phyloP scores from a whole-genome alignment of 2,329 filamentous ascomycete species.

The Colletotrichum cereale region DNA sequence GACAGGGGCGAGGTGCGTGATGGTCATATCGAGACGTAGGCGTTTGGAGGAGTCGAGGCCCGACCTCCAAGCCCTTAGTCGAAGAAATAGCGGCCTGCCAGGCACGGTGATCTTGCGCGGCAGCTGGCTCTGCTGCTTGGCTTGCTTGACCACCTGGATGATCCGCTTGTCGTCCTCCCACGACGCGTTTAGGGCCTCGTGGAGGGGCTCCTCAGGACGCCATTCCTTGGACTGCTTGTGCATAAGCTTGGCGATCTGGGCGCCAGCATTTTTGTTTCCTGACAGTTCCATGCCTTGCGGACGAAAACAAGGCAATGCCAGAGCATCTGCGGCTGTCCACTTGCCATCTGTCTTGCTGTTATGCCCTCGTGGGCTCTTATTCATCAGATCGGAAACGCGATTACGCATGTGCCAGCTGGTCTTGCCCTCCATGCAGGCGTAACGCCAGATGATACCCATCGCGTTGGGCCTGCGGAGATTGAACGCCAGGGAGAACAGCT shows the following conservation, averaged over 20 bases:
- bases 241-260: neutral
- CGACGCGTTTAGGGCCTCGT: slow-evolving; percentile 23
- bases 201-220: slow-evolving; percentile 15
- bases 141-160: slow-evolving; percentile 10
- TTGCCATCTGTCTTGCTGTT: neutral
- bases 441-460: slow-evolving; percentile 50
- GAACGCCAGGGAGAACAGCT: slow-evolving; percentile 55
- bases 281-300: neutral
- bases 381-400: slow-evolving; percentile 36
- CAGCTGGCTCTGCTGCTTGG: slow-evolving; percentile 14
- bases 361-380: neutral
- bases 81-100: neutral
- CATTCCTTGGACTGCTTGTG: slow-evolving; percentile 4
- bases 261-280: neutral
- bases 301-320: slow-evolving; percentile 20
- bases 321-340: neutral
- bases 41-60: neutral
- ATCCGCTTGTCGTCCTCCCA: slow-evolving; percentile 28
- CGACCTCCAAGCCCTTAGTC: neutral
- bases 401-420: slow-evolving; percentile 47
- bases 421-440: slow-evolving; percentile 45
- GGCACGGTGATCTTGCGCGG: neutral
- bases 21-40: neutral
- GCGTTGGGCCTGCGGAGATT: slow-evolving; percentile 48
- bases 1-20: slow-evolving; percentile 4